Evolutionary conservation across 495 filamentous ascomycete genomes (phyloP).

Genomic region (Cercophora sp.): DNA sequence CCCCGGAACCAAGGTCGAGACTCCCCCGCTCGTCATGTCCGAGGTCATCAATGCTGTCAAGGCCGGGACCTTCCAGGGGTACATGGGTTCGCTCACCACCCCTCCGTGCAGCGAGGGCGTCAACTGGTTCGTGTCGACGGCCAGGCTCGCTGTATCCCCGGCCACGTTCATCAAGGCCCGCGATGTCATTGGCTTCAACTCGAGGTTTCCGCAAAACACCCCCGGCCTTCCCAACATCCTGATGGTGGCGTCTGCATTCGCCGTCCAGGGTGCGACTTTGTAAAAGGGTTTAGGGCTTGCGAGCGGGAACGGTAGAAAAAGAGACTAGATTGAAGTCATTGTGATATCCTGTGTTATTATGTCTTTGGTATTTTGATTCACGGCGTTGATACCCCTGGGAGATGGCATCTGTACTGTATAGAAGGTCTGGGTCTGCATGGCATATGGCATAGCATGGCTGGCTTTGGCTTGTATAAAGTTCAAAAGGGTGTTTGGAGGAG

Average conservation of each 20-base stretch:
- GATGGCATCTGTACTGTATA: not conserved
- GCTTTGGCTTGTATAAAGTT: not conserved
- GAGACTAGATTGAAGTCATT: not conserved
- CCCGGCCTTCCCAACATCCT: slow-evolving; percentile 54
- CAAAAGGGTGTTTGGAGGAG: not conserved
- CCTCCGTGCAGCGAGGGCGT: slow-evolving; percentile 59
- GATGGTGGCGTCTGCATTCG: not conserved
- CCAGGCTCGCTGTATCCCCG: slow-evolving; percentile 50
- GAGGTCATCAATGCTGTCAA: slow-evolving; percentile 48
- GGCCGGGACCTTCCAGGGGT: slow-evolving; percentile 46
- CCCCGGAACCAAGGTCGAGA: slow-evolving; percentile 53
- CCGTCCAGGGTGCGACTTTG: not conserved
- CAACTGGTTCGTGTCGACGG: slow-evolving; percentile 52
- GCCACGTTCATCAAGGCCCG: slow-evolving; percentile 53
- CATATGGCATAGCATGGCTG: no score
- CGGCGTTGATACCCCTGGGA: not conserved
- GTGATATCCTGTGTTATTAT: not conserved
- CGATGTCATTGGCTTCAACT: slow-evolving; percentile 61
- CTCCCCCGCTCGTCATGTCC: slow-evolving; percentile 53
- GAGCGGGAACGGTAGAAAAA: not conserved
- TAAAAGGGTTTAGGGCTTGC: not conserved
- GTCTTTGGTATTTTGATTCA: not conserved
- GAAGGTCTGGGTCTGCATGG: not conserved
- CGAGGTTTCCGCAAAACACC: slow-evolving; percentile 57
- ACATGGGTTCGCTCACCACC: slow-evolving; percentile 26